Percentiles rank a stretch among this genome's conserved stretches.
Conservation (phyloP, 176 grass and related monocot genomes). For the Microstegium vimineum region DNA sequence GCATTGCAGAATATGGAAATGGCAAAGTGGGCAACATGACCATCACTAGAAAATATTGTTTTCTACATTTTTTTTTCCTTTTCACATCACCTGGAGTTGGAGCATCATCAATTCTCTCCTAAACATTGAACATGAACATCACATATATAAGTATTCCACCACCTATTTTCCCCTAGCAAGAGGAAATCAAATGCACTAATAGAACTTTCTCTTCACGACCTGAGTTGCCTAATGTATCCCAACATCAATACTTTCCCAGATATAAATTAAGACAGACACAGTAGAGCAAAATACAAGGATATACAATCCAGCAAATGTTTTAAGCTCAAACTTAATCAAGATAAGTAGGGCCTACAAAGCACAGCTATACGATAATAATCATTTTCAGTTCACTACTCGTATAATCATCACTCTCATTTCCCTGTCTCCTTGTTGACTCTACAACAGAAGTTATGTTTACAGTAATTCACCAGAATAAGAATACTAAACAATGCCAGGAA, state of each 20-base stretch:
- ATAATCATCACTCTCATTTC: neutral
- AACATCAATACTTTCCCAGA: neutral
- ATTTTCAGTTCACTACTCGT: neutral
- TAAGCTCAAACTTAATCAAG: neutral
- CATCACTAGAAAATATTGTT: neutral
- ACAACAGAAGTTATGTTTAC: neutral
- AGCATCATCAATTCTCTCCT: neutral
- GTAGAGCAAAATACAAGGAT: neutral
- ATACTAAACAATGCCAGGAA: neutral
- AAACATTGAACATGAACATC: neutral
- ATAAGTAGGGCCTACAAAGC: neutral
- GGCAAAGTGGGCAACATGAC: neutral
- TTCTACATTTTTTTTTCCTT: neutral
- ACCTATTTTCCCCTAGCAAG: neutral
- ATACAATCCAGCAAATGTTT: neutral
- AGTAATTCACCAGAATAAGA: neutral
- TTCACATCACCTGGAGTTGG: neutral
- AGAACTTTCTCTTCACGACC: neutral
- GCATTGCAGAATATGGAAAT: slow-evolving; percentile 6
- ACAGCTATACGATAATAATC: neutral
- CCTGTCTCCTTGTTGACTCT: neutral
- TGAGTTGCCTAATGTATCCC: neutral
- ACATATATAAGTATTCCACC: slow-evolving; percentile 11
- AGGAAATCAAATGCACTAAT: neutral
- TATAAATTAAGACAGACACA: neutral